A percentile compares a stretch with the other conserved stretches of the same genome.
These are phyloP conservation scores for Rhodocollybia butyracea DNA, from an alignment of 768 basidiomycete species.

Conservation along the genomic window DNA sequence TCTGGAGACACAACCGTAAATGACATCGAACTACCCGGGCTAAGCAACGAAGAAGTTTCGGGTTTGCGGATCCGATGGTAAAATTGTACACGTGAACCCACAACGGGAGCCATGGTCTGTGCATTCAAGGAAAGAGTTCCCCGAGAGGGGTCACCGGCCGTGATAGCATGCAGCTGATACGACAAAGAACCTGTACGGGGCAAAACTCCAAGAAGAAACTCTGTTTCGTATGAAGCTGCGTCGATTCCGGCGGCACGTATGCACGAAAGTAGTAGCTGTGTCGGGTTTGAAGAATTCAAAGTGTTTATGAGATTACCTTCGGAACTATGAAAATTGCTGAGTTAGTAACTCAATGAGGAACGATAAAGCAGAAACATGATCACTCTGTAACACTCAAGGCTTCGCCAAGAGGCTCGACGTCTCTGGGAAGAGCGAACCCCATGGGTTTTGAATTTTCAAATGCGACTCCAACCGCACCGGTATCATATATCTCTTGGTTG, in stretches of 20 bases:
- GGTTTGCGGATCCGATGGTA: conserved; percentile 28
- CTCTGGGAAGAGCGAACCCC: conserved; percentile 32
- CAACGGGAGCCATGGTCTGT: conserved; percentile 39
- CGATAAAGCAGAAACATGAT: conserved; percentile 5
- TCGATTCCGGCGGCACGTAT: conserved; percentile 39
- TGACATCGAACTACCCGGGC: conserved; percentile 13
- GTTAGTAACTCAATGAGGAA: background rate
- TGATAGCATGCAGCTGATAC: conserved; percentile 51
- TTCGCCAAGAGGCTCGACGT: conserved; percentile 40
- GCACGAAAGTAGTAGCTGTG: conserved; percentile 52
- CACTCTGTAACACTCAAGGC: conserved; percentile 56
- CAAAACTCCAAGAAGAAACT: conserved; percentile 51
- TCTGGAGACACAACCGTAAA: conserved; percentile 21
- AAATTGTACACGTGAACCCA: conserved; percentile 47
- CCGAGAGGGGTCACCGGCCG: conserved; percentile 68
- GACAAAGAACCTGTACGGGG: conserved; percentile 30
- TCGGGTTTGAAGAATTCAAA: conserved; percentile 57
- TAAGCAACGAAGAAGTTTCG: conserved; percentile 1
- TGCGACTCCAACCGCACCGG: conserved; percentile 72
- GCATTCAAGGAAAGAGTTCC: conserved; percentile 64
- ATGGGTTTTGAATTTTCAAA: conserved; percentile 21
- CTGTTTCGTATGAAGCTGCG: conserved; percentile 35
- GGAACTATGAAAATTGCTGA: conserved; percentile 40
- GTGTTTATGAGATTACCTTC: conserved; percentile 72
- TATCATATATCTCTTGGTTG: conserved; percentile 49